Evolutionary conservation across 2,329 filamentous ascomycete species (phyloP).

Genomic region (Pseudogymnoascus sp.): DNA sequence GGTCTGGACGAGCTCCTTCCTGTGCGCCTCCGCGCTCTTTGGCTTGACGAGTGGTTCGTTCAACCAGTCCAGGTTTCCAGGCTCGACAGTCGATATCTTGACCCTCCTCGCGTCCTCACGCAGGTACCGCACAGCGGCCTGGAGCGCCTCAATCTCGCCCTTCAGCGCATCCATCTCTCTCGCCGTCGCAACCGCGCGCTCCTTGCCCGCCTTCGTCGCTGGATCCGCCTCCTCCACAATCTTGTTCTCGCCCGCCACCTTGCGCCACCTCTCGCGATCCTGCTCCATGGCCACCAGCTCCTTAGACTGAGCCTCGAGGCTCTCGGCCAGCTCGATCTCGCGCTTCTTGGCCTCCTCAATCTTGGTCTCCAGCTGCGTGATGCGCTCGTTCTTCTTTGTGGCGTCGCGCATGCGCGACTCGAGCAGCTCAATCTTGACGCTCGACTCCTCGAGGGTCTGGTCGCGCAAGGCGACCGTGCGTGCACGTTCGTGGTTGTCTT

Average conservation of each 20-base stretch:
- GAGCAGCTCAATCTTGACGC: slow-evolving; percentile 89
- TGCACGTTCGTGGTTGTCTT: slow-evolving; percentile 70
- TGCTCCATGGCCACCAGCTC: slow-evolving; percentile 56
- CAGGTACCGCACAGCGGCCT: slow-evolving; percentile 59
- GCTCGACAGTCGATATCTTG: slow-evolving; percentile 41
- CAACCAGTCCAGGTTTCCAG: slow-evolving; percentile 52
- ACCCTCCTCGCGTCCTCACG: slow-evolving; percentile 58
- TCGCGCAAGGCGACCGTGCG: slow-evolving; percentile 65
- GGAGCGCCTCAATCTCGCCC: slow-evolving; percentile 55
- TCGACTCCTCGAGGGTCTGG: slow-evolving; percentile 73
- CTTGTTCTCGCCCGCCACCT: slow-evolving; percentile 55
- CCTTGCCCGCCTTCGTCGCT: slow-evolving; percentile 49
- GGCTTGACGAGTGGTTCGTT: slow-evolving; percentile 48
- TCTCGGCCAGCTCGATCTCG: slow-evolving; percentile 47
- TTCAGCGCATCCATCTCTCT: slow-evolving; percentile 66
- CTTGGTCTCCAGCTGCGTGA: slow-evolving; percentile 54
- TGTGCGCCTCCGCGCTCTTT: slow-evolving; percentile 37
- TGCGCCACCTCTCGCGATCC: slow-evolving; percentile 63
- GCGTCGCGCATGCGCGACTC: slow-evolving; percentile 81
- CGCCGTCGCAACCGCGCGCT: slow-evolving; percentile 60
- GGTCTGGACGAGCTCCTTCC: slow-evolving; percentile 42
- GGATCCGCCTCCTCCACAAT: slow-evolving; percentile 40
- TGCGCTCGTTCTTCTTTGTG: slow-evolving; percentile 63
- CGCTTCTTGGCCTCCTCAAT: slow-evolving; percentile 45
- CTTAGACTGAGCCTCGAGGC: slow-evolving; percentile 58